Conservation (phyloP, 2,329 filamentous ascomycete species). For the Botrytis cinerea region DNA sequence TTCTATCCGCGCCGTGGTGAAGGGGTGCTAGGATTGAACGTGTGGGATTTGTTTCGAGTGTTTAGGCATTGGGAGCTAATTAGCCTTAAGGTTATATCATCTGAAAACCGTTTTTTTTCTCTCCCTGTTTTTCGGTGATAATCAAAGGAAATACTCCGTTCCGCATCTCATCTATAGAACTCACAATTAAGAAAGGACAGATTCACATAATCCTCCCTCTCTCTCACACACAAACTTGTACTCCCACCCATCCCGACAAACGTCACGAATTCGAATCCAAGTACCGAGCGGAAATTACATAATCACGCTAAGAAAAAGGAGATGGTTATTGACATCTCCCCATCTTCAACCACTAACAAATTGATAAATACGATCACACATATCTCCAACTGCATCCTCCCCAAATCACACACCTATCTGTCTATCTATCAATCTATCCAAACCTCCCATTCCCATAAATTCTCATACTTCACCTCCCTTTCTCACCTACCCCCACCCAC, state of each 20-base stretch:
- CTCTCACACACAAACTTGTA: neutral
- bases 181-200: no score
- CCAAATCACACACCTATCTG: neutral
- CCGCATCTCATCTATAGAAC: neutral
- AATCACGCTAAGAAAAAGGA: neutral
- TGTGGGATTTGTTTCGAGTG: constrained; percentile 2
- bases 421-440: neutral
- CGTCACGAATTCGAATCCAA: neutral
- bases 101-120: neutral
- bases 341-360: neutral
- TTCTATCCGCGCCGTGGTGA: neutral
- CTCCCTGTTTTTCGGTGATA: neutral
- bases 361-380: neutral
- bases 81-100: neutral
- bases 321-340: no score
- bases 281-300: neutral
- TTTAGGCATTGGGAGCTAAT: neutral
- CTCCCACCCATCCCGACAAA: neutral
- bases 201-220: neutral
- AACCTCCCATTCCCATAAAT: neutral
- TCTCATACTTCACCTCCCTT: neutral
- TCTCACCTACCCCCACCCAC: neutral
- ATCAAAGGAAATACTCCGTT: neutral
- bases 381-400: neutral
- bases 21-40: neutral